phyloP scores from a whole-genome alignment of 441 rosid genomes.

The Eutrema salsugineum region DNA sequence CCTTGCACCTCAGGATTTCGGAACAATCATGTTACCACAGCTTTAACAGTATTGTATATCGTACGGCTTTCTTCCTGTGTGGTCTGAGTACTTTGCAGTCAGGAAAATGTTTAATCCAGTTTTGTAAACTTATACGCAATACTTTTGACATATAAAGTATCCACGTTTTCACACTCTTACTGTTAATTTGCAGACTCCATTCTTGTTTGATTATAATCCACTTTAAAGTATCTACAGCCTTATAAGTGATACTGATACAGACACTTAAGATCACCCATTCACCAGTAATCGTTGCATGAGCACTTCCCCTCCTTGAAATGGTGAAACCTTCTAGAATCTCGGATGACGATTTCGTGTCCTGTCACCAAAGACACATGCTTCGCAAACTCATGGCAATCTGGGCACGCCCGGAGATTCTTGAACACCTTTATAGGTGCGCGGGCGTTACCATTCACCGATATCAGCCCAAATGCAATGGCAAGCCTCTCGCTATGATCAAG shows the following conservation, averaged over 20 bases:
- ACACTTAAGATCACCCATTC: constrained; percentile 22
- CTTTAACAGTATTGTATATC: constrained; percentile 23
- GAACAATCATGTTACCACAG: constrained; percentile 18
- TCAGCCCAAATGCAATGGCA: constrained; percentile 57
- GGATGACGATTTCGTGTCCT: constrained; percentile 40
- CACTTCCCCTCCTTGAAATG: constrained; percentile 56
- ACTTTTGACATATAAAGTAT: constrained; percentile 23
- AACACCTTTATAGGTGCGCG: constrained; percentile 42
- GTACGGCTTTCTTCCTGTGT: not conserved
- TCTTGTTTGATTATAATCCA: not conserved
- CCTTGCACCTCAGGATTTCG: not conserved
- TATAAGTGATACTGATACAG: not conserved
- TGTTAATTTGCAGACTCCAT: not conserved
- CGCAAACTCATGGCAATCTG: constrained; percentile 60
- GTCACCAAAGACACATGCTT: constrained; percentile 47
- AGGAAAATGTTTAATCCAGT: constrained; percentile 28
- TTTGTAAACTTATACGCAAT: constrained; percentile 18
- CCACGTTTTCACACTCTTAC: constrained; percentile 14
- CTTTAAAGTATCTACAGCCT: not conserved
- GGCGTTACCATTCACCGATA: constrained; percentile 34
- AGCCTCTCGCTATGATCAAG: constrained; percentile 63
- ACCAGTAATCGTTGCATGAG: constrained; percentile 69
- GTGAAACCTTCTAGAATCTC: constrained; percentile 60
- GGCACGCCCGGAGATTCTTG: constrained; percentile 63
- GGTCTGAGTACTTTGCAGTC: constrained; percentile 15